These are phyloP conservation scores for Viridothelium virens DNA, from an alignment of 495 filamentous ascomycete species.

Conservation along the genomic window DNA sequence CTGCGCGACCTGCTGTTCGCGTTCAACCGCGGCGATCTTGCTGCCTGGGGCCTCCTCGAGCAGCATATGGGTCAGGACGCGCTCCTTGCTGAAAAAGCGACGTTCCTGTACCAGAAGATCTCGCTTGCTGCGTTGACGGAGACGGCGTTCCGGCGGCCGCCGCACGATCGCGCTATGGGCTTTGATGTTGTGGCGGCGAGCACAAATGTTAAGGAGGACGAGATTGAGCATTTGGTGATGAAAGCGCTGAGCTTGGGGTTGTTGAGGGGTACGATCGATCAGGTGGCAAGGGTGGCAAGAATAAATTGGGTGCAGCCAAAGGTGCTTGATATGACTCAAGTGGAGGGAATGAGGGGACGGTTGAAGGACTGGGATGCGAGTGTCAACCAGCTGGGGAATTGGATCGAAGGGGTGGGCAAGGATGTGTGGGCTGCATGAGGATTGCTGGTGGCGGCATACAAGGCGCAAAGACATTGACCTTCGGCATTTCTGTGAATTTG, in stretches of 20 bases:
- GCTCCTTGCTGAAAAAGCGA: conserved; percentile 68
- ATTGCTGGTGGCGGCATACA: not conserved
- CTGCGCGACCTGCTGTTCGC: conserved; percentile 89
- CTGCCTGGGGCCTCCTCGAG: conserved; percentile 73
- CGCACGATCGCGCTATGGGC: conserved; percentile 88
- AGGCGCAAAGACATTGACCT: not conserved
- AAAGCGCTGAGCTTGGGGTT: conserved; percentile 91
- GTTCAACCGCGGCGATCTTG: conserved; percentile 92
- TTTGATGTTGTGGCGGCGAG: conserved; percentile 81
- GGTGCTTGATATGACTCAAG: conserved; percentile 90
- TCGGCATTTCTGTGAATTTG: not conserved
- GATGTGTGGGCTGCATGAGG: conserved; percentile 25
- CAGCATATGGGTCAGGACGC: conserved; percentile 64
- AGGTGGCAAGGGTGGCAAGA: conserved; percentile 85
- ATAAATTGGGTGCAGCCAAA: conserved; percentile 99
- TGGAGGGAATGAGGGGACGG: conserved; percentile 82
- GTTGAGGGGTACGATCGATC: conserved; percentile 86
- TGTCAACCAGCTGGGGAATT: conserved; percentile 88
- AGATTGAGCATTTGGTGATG: conserved; percentile 98
- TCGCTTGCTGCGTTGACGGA: conserved; percentile 92
- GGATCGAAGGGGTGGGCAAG: conserved; percentile 58
- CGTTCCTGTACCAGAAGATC: conserved; percentile 93
- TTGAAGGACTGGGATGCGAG: conserved; percentile 91
- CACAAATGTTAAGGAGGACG: conserved; percentile 80
- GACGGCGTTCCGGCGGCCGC: conserved; percentile 89